Percentiles rank a stretch among this genome's conserved stretches.
Evolutionary conservation across 306 rosid species (phyloP).

Genomic region (Delonix regia): DNA sequence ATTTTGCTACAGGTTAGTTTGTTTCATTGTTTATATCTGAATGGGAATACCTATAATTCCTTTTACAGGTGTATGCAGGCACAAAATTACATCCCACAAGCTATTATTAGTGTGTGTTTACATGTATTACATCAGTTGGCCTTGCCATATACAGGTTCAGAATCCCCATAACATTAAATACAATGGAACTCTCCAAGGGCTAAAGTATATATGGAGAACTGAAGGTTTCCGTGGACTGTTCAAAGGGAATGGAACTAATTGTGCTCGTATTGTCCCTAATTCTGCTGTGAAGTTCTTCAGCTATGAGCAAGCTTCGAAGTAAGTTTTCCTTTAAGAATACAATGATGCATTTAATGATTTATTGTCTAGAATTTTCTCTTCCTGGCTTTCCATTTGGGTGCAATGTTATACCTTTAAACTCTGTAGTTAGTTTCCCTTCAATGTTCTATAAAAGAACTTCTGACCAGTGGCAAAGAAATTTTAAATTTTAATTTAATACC

Average conservation of each 20-base stretch:
- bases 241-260: slow-evolving; percentile 96
- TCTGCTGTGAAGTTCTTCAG: slow-evolving; percentile 99
- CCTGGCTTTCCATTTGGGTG: slow-evolving; percentile 11
- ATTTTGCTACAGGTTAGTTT: slow-evolving; percentile 89
- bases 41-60: background rate
- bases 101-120: slow-evolving; percentile 12
- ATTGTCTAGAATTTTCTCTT: background rate
- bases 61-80: background rate
- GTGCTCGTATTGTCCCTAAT: slow-evolving; percentile 97
- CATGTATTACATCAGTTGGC: slow-evolving; percentile 5
- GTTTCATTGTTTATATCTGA: slow-evolving; percentile 10
- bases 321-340: slow-evolving; percentile 40
- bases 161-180: slow-evolving; percentile 90
- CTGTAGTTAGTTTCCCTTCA: background rate
- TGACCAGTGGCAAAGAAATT: background rate
- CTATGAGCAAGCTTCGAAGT: slow-evolving; percentile 97
- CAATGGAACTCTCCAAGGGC: slow-evolving; percentile 92
- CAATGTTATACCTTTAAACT: background rate
- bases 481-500: background rate
- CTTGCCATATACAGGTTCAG: slow-evolving; percentile 72
- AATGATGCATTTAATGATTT: background rate
- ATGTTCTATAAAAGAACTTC: slow-evolving; percentile 2
- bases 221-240: slow-evolving; percentile 96
- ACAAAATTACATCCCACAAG: background rate
- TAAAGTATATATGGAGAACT: slow-evolving; percentile 92